A percentile compares a stretch with the other conserved stretches of the same genome.
Evolutionary conservation across 352 stramenopile species (phyloP).

Genomic region (Phytophthora multivora): DNA sequence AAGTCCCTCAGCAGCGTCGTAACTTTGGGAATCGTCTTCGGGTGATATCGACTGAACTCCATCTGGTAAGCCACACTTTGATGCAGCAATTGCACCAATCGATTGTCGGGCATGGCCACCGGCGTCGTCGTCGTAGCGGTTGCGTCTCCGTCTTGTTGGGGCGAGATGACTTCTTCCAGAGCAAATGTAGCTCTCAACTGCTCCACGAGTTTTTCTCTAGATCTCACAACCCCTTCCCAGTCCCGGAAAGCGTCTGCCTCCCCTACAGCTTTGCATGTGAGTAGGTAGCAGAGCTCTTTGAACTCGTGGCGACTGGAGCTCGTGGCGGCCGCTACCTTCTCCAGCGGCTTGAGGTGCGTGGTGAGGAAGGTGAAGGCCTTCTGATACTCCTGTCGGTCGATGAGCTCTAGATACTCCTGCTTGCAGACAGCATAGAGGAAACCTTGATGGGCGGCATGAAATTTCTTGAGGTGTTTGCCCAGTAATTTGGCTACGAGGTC

Average conservation of each 20-base stretch:
- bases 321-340: conserved; percentile 75
- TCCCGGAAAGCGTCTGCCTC: conserved; percentile 85
- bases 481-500: conserved; percentile 84
- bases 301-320: conserved; percentile 84
- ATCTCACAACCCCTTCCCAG: conserved; percentile 82
- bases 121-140: conserved; percentile 15
- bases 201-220: conserved; percentile 85
- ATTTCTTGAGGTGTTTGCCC: conserved; percentile 82
- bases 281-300: conserved; percentile 88
- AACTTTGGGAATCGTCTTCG: conserved; percentile 86
- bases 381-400: conserved; percentile 89
- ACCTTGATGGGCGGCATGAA: conserved; percentile 76
- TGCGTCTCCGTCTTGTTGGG: conserved; percentile 40
- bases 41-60: conserved; percentile 89
- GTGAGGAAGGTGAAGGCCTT: conserved; percentile 91
- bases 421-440: conserved; percentile 91
- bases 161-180: conserved; percentile 72
- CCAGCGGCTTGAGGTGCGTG: conserved; percentile 87
- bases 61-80: conserved; percentile 91
- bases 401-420: conserved; percentile 90
- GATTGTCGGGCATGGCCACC: conserved; percentile 70
- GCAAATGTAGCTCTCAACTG: conserved; percentile 84
- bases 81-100: conserved; percentile 80
- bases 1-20: conserved; percentile 85
- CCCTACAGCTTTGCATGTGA: conserved; percentile 88